Percentiles rank a stretch among this genome's conserved stretches.
Evolutionary conservation across 2,329 filamentous ascomycete genomes (phyloP).

Genomic region (Exophiala xenobiotica): DNA sequence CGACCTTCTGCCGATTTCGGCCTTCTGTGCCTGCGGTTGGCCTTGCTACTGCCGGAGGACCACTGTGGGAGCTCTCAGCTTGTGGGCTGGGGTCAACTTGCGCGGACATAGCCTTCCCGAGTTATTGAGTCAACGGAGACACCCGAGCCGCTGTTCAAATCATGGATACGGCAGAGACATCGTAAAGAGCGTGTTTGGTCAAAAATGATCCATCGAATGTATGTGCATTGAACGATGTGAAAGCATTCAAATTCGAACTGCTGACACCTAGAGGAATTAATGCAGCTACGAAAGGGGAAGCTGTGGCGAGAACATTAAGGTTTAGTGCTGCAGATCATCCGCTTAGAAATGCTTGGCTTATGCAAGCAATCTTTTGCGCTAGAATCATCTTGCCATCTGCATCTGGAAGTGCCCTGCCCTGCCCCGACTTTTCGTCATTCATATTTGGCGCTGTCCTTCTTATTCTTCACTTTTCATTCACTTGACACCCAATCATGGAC

Average conservation of each 20-base stretch:
- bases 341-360: slow-evolving; percentile 6
- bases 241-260: neutral
- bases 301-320: neutral
- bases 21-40: slow-evolving; percentile 10
- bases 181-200: neutral
- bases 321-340: neutral
- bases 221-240: neutral
- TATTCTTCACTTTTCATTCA: too few relatives aligned
- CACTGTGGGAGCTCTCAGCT: slow-evolving; percentile 11
- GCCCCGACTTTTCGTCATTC: neutral
- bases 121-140: neutral
- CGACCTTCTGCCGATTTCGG: slow-evolving; percentile 15
- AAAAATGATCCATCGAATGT: neutral
- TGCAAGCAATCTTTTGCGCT: slow-evolving; percentile 2
- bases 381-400: neutral
- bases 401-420: too few relatives aligned
- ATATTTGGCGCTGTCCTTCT: too few relatives aligned
- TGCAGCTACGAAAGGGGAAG: neutral
- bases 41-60: neutral
- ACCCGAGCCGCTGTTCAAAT: too few relatives aligned
- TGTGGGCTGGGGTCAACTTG: slow-evolving; percentile 9
- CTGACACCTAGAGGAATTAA: neutral
- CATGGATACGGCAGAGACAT: neutral
- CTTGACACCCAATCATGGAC: slow-evolving; percentile 29
- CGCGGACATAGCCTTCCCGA: slow-evolving; percentile 18